Evolutionary conservation across 768 basidiomycete genomes (phyloP).

Genomic region (Tricholoma terreum): DNA sequence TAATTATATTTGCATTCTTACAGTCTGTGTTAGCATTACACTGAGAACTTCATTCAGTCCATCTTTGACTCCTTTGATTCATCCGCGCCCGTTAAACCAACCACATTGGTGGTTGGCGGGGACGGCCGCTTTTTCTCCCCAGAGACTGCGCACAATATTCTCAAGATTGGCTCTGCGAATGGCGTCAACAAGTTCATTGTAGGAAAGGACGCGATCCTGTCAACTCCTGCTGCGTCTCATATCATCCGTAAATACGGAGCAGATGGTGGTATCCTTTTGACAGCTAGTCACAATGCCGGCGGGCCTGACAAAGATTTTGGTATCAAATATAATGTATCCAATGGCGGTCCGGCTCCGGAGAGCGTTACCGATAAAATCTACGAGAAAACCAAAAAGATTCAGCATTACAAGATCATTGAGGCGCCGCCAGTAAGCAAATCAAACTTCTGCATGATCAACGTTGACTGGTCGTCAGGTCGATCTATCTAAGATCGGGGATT

Average conservation of each 20-base stretch:
- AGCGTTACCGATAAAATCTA: constrained; percentile 94
- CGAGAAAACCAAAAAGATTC: constrained; percentile 85
- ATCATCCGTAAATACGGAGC: constrained; percentile 96
- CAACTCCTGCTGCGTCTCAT: constrained; percentile 96
- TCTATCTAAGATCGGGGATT: constrained; percentile 77
- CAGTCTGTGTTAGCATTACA: constrained; percentile 74
- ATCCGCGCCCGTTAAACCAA: constrained; percentile 37
- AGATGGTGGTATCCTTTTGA: constrained; percentile 93
- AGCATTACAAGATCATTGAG: constrained; percentile 81
- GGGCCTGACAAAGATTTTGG: constrained; percentile 99
- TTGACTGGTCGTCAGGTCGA: constrained; percentile 54
- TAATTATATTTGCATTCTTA: constrained; percentile 7
- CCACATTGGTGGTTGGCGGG: constrained; percentile 92
- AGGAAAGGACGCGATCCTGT: constrained; percentile 88
- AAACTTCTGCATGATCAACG: not conserved
- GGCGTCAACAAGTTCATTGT: constrained; percentile 90
- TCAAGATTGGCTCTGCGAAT: constrained; percentile 92
- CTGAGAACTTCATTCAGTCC: constrained; percentile 96
- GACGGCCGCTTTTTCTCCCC: constrained; percentile 93
- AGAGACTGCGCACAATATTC: constrained; percentile 85
- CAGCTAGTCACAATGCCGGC: constrained; percentile 97
- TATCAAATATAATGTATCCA: constrained; percentile 98
- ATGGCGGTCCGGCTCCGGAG: constrained; percentile 97
- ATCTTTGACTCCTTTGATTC: constrained; percentile 89
- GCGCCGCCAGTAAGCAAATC: constrained; percentile 58